A percentile compares a stretch with the other conserved stretches of the same genome.
Evolutionary conservation across 2,329 filamentous ascomycete species (phyloP).

Genomic region (Trichoderma sp.): DNA sequence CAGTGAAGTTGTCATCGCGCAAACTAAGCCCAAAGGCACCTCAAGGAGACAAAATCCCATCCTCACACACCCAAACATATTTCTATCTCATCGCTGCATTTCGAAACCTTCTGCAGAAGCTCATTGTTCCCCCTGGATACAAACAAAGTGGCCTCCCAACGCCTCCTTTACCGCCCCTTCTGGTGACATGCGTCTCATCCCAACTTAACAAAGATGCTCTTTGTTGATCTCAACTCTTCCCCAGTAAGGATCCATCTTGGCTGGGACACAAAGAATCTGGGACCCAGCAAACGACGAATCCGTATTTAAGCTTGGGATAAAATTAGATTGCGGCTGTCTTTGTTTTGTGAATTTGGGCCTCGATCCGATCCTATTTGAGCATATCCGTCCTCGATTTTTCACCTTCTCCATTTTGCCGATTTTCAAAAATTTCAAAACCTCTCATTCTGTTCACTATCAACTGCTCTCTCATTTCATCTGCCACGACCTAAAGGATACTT

Average conservation of each 20-base stretch:
- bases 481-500: background rate
- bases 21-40: slow-evolving; percentile 26
- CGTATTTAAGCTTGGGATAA: background rate
- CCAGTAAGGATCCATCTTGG: slow-evolving; percentile 15
- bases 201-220: slow-evolving; percentile 30
- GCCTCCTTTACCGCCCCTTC: background rate
- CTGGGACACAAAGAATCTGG: slow-evolving; percentile 19
- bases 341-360: background rate
- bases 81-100: background rate
- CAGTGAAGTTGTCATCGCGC: slow-evolving; percentile 26
- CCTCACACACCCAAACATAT: background rate
- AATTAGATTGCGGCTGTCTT: background rate
- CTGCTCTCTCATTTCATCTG: background rate
- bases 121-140: background rate
- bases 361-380: slow-evolving; percentile 11
- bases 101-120: background rate
- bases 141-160: background rate
- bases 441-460: background rate
- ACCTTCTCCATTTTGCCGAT: background rate
- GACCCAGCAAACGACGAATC: slow-evolving; percentile 11
- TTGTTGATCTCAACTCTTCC: slow-evolving; percentile 27
- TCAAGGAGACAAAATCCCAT: background rate
- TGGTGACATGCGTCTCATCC: slow-evolving; percentile 11
- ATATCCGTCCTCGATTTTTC: background rate
- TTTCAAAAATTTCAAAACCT: background rate